These are phyloP conservation scores for Monosporascus sp. DNA, from an alignment of 2,329 filamentous ascomycete species.

Conservation along the genomic window DNA sequence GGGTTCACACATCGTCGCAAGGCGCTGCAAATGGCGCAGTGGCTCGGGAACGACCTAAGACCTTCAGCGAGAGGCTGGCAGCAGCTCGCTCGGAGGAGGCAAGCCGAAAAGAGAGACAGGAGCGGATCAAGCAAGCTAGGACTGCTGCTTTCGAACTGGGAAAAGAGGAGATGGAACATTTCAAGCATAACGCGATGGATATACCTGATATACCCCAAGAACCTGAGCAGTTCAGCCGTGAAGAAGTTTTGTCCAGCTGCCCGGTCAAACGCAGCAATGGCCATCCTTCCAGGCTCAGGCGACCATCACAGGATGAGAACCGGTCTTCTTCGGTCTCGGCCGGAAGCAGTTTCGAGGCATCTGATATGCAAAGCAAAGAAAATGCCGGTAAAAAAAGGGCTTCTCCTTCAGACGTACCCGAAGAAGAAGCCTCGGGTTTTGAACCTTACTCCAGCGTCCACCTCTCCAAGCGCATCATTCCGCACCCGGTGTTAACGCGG, in stretches of 20 bases:
- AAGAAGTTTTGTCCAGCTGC: conserved; percentile 50
- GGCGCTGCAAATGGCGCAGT: conserved; percentile 17
- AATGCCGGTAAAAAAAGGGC: conserved; percentile 18
- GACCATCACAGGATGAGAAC: conserved; percentile 11
- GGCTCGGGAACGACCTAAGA: conserved; percentile 38
- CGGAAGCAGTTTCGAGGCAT: conserved; percentile 8
- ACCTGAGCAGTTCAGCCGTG: conserved; percentile 54
- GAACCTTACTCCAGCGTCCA: conserved; percentile 85
- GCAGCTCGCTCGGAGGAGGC: conserved; percentile 58
- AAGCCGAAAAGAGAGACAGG: conserved; percentile 44
- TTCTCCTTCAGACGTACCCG: conserved; percentile 30
- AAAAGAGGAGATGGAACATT: conserved; percentile 53
- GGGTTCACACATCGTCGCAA: conserved; percentile 35
- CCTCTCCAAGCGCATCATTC: conserved; percentile 75
- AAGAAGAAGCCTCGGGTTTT: conserved; percentile 59
- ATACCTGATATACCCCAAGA: conserved; percentile 45
- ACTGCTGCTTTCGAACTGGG: conserved; percentile 54
- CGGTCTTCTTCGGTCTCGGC: conserved; percentile 1
- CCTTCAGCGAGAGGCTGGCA: conserved; percentile 83
- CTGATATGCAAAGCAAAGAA: conserved; percentile 18
- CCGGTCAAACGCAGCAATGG: conserved; percentile 41
- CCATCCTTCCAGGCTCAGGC: conserved; percentile 25
- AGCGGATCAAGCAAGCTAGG: conserved; percentile 48
- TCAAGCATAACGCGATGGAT: conserved; percentile 53
- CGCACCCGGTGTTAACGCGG: conserved; percentile 73